These are phyloP conservation scores for Candida silvicultrix DNA, from an alignment of 805 yeast genomes.

Conservation along the genomic window DNA sequence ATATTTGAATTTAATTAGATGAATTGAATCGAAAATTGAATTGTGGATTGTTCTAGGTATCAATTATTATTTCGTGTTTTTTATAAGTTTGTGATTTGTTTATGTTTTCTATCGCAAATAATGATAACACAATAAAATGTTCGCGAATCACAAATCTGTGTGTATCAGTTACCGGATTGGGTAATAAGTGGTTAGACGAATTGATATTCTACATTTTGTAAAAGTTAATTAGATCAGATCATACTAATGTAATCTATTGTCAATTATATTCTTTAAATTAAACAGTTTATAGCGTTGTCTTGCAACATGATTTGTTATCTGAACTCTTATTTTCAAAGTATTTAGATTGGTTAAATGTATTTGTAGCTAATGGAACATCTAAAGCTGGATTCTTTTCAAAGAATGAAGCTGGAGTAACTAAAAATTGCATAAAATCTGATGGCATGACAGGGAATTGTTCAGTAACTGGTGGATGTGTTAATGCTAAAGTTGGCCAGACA, in stretches of 20 bases:
- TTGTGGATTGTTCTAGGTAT: too few species aligned
- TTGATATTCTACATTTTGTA: too few species aligned
- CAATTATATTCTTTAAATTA: too few species aligned
- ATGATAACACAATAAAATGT: not conserved
- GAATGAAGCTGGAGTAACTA: constrained; percentile 66
- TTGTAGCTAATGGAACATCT: constrained; percentile 68
- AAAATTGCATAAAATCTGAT: constrained; percentile 66
- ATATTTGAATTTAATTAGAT: too few species aligned
- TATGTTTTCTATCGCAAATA: not conserved
- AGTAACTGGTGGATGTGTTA: constrained; percentile 76
- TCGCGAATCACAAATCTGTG: too few species aligned
- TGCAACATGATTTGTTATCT: constrained; percentile 6
- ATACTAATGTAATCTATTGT: too few species aligned
- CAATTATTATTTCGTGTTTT: not conserved
- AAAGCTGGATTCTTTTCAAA: constrained; percentile 73
- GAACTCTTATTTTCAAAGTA: constrained; percentile 24
- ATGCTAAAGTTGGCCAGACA: constrained; percentile 77
- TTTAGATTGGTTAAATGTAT: constrained; percentile 59
- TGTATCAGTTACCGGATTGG: not conserved
- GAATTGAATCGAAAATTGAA: too few species aligned
- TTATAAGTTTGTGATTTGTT: not conserved
- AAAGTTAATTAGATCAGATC: too few species aligned
- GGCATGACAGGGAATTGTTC: constrained; percentile 93
- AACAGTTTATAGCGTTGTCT: not conserved
- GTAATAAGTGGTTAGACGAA: not conserved